These are phyloP conservation scores for Vicia sativa DNA, from an alignment of 306 rosid species.

Conservation along the genomic window DNA sequence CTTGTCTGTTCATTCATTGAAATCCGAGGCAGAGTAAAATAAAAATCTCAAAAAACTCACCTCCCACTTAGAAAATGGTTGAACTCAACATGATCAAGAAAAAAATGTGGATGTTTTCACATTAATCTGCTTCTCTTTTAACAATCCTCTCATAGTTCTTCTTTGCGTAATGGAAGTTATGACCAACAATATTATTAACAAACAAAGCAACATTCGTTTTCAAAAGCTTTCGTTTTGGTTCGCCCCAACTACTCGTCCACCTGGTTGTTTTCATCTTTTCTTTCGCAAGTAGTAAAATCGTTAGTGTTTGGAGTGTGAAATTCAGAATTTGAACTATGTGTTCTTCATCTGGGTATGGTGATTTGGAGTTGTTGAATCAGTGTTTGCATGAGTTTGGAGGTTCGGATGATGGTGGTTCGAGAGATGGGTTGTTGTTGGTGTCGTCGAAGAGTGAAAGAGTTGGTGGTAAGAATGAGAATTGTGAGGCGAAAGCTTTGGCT, in stretches of 20 bases:
- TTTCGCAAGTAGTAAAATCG: slow-evolving; percentile 12
- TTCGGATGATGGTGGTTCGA: slow-evolving; percentile 31
- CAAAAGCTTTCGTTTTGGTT: slow-evolving; percentile 74
- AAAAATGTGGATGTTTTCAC: slow-evolving; percentile 62
- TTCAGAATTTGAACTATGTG: slow-evolving; percentile 38
- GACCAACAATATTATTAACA: slow-evolving; percentile 47
- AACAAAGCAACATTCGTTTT: slow-evolving; percentile 45
- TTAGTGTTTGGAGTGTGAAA: neutral
- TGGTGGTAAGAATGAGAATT: slow-evolving; percentile 61
- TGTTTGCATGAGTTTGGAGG: slow-evolving; percentile 36
- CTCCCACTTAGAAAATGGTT: slow-evolving; percentile 40
- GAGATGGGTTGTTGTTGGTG: slow-evolving; percentile 38
- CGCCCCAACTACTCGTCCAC: slow-evolving; percentile 75
- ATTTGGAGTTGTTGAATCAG: slow-evolving; percentile 37
- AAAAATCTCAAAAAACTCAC: slow-evolving; percentile 14
- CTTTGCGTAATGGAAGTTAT: slow-evolving; percentile 58
- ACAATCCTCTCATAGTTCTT: slow-evolving; percentile 12
- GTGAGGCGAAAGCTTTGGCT: slow-evolving; percentile 66
- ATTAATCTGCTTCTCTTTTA: slow-evolving; percentile 37
- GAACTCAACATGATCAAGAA: slow-evolving; percentile 48
- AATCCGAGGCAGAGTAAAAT: slow-evolving; percentile 35
- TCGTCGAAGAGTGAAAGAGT: slow-evolving; percentile 42
- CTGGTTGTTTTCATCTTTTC: slow-evolving; percentile 49
- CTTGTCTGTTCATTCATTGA: slow-evolving; percentile 38
- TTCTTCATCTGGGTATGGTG: slow-evolving; percentile 44